Evolutionary conservation across 352 stramenopile genomes (phyloP), one percentile per base, ranked within the genome.

Genomic region (Globisporangium cederbergense): DNA sequence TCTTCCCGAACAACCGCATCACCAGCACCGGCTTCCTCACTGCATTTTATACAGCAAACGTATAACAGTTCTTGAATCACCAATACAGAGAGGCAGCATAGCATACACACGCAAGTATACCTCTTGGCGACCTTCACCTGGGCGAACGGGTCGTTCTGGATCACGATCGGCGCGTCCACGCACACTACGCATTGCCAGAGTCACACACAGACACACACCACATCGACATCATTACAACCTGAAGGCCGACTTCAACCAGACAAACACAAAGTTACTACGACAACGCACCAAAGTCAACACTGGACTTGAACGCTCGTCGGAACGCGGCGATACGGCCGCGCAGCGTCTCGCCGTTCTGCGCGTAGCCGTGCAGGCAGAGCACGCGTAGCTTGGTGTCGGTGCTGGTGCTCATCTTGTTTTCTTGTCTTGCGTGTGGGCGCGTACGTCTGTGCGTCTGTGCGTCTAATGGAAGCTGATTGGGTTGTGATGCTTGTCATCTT

Each of bases 331-430:
- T 91, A 62, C 85, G 81, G 5, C 75, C 83, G 51, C 78, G 86
- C 34, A 96, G 64, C 64, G 89, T 94, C 54, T 79, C 64, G 28
- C 74, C 80, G 67, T 85, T 88, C 71, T 96, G 87, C 60, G 83
- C 82, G 67, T 93, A 91, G 42, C 87, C 87, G 63, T 96, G 87
- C 28, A 96, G 76, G 69, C 87, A 96, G n/a, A 96, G 72, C 8
- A 96, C 77, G 49, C 85, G 85, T 20, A 77, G 75, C 72, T 91
- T 94, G 61, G 32, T 61, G 55, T 76, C 76, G 14, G 47, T 18
- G 43, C 54, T 70, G 14, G 47, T 18, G 43, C 54, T 70, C 64
- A 75, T 76, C 9, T 58, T 59, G 46, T 56, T 2, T 22, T n/a
- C 16, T 36, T 55, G 22, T 38, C 50, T 56, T 56, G 16, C 43